Conservation (phyloP, 108 stramenopile genomes). For the Nannochloropsis granulata region DNA sequence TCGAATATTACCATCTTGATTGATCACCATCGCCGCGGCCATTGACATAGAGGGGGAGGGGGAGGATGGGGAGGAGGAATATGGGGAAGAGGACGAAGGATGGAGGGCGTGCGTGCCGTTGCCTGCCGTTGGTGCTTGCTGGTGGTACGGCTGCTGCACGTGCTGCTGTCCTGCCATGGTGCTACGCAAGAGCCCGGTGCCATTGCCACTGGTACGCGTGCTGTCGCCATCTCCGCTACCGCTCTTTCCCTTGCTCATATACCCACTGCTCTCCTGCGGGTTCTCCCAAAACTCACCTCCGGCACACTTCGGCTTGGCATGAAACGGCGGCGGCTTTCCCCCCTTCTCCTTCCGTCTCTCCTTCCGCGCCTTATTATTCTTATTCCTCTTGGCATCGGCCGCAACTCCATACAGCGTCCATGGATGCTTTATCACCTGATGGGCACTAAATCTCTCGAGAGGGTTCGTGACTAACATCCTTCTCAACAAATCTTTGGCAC, state of each 20-base stretch:
- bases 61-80: neutral
- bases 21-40: neutral
- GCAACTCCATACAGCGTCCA: neutral
- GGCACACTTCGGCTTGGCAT: neutral
- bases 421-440: neutral
- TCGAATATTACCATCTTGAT: neutral
- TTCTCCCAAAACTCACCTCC: neutral
- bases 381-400: neutral
- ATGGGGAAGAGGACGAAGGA: neutral
- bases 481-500: neutral
- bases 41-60: neutral
- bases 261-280: neutral
- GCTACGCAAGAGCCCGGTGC: neutral
- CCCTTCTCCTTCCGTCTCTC: neutral
- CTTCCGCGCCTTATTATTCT: neutral
- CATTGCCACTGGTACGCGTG: neutral
- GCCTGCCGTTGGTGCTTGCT: neutral
- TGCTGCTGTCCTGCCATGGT: neutral
- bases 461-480: neutral
- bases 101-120: neutral
- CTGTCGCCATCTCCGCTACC: neutral
- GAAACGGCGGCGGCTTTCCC: neutral
- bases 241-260: neutral
- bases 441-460: conserved; percentile 1
- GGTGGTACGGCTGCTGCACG: neutral